Evolutionary conservation across 2,329 filamentous ascomycete genomes (phyloP), one percentile per base, ranked within the genome.

Genomic region (Sphaerulina vaccinii): DNA sequence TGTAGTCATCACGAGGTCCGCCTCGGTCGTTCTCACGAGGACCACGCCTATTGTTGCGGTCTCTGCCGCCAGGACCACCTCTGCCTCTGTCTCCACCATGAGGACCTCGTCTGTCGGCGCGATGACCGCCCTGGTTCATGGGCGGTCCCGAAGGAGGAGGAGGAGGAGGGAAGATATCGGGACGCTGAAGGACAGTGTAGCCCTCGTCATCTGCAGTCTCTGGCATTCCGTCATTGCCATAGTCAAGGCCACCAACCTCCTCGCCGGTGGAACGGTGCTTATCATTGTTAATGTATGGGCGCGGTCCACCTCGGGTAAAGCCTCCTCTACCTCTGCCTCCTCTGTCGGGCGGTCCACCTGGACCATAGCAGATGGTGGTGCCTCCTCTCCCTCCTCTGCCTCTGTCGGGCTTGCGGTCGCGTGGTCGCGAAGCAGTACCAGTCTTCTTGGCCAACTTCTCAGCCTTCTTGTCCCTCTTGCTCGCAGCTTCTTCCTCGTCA

Each of bases 401-500:
- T n/a, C n/a, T n/a, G n/a, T n/a, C n/a, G n/a, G n/a, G n/a, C n/a
- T n/a, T n/a, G n/a, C n/a, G n/a, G n/a, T n/a, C n/a, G n/a, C 3
- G 10, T 11, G 27, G 55, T 18, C 61, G 53, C 21, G 58, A 56
- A 23, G 57, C 63, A 21, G 59, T 50, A 10, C 60, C 63, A 24
- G 57, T 59, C 52, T 62, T 64, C 58, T 66, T 70, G 23, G 62
- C 64, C n/a, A 60, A 43, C 54, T 70, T 70, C 23, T 62, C 65
- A 13, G 59, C 42, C 55, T 70, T 70, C 53, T 64, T 66, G 49
- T 61, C 55, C 36, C 65, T 52, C 58, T 70, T 70, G 61, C 61
- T 68, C 42, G 67, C 66, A 10, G 87, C 86, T 71, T 99, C 93
- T 61, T 88, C 87, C 71, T 99, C 93, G 64, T 99, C 93, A 61